Percentiles rank a stretch among this genome's conserved stretches.
These are phyloP conservation scores for Candida krabiensis DNA, from an alignment of 805 yeast species.

Conservation along the genomic window DNA sequence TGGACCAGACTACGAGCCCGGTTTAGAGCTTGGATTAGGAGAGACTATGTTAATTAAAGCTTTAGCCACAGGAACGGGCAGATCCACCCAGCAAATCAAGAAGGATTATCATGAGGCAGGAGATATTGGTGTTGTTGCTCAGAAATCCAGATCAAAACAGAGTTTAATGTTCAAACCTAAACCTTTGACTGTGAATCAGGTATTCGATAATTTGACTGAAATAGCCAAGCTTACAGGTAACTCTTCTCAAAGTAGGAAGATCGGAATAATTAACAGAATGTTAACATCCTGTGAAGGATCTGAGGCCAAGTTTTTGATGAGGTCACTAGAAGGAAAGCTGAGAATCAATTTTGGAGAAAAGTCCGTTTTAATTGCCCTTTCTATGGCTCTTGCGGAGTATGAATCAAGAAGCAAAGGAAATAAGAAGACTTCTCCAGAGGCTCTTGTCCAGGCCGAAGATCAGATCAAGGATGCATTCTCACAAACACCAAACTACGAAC, in stretches of 20 bases:
- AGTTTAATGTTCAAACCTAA: constrained; percentile 92
- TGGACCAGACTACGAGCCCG: constrained; percentile 92
- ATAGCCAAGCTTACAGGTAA: constrained; percentile 81
- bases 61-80: constrained; percentile 85
- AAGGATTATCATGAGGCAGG: constrained; percentile 77
- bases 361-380: constrained; percentile 78
- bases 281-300: constrained; percentile 80
- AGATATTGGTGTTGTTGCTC: constrained; percentile 89
- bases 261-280: constrained; percentile 77
- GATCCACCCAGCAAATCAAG: constrained; percentile 68
- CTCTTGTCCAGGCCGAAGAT: constrained; percentile 67
- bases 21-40: constrained; percentile 90
- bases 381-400: constrained; percentile 73
- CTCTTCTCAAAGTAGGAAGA: constrained; percentile 78
- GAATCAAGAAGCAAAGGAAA: constrained; percentile 43
- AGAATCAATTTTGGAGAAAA: constrained; percentile 94
- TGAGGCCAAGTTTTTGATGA: constrained; percentile 87
- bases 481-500: constrained; percentile 86
- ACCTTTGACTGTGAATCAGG: constrained; percentile 69
- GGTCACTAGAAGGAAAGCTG: constrained; percentile 90
- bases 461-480: constrained; percentile 82
- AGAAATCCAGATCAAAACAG: constrained; percentile 78
- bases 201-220: constrained; percentile 68
- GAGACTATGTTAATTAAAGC: constrained; percentile 88
- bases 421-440: constrained; percentile 37